phyloP scores from a whole-genome alignment of 2,329 filamentous ascomycete genomes.

The Ustulina deusta region DNA sequence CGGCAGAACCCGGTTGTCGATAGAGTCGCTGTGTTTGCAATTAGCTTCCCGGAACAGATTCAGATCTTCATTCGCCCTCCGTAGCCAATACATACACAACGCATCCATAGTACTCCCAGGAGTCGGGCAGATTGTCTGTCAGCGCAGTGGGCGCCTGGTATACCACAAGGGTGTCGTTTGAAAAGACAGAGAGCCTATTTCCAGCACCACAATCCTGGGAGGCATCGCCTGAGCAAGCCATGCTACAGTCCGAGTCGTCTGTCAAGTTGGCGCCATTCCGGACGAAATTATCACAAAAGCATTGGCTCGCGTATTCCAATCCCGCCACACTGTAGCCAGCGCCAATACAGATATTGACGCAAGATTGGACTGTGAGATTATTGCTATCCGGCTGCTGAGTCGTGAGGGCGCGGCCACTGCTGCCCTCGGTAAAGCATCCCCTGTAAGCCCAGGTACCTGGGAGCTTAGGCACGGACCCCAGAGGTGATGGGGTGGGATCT shows the following conservation, averaged over 20 bases:
- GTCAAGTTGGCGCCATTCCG: slow-evolving; percentile 42
- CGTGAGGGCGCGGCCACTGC: slow-evolving; percentile 37
- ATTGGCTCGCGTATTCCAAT: slow-evolving; percentile 52
- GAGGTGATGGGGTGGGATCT: not conserved
- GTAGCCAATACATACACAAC: slow-evolving; percentile 31
- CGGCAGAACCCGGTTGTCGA: slow-evolving; percentile 49
- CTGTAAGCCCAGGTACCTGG: slow-evolving; percentile 40
- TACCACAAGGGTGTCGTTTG: slow-evolving; percentile 40
- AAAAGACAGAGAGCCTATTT: slow-evolving; percentile 44
- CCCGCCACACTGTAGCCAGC: slow-evolving; percentile 50
- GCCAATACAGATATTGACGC: slow-evolving; percentile 41
- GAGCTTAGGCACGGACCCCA: slow-evolving; percentile 30
- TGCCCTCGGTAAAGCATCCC: slow-evolving; percentile 44
- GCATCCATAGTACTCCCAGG: slow-evolving; percentile 44
- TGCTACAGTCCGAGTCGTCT: slow-evolving; percentile 43
- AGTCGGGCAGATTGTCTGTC: slow-evolving; percentile 32
- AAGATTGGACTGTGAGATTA: slow-evolving; percentile 43
- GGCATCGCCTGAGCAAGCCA: slow-evolving; percentile 43
- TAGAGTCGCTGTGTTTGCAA: slow-evolving; percentile 39
- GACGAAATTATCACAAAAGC: slow-evolving; percentile 47
- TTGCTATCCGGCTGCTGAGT: slow-evolving; percentile 42
- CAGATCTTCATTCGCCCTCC: not conserved
- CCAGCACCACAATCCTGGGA: slow-evolving; percentile 45
- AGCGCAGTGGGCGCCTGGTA: slow-evolving; percentile 39
- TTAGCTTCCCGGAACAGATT: slow-evolving; percentile 29